A percentile compares a stretch with the other conserved stretches of the same genome.
phyloP scores from a whole-genome alignment of 305 asterid species.

The Fraxinus platypoda region DNA sequence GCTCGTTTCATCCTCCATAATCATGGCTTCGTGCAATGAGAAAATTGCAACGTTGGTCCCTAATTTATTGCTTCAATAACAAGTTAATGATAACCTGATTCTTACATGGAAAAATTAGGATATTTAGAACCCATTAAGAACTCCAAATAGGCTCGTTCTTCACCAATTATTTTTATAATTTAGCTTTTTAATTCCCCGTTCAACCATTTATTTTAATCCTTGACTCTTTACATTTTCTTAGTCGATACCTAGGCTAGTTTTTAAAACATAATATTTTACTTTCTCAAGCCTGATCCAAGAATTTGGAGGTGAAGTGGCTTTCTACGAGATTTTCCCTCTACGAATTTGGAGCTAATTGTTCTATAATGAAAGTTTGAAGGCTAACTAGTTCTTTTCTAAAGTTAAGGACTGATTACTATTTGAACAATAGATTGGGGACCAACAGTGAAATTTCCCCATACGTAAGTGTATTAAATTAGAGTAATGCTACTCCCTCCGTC shows the following conservation, averaged over 20 bases:
- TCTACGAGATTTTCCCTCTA: neutral
- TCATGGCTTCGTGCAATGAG: neutral
- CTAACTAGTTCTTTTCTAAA: neutral
- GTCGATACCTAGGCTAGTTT: neutral
- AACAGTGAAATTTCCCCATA: neutral
- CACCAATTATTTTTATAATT: neutral
- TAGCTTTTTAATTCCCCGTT: neutral
- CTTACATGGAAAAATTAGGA: neutral
- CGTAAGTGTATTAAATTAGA: neutral
- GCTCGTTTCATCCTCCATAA: conserved; percentile 8
- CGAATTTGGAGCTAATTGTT: neutral
- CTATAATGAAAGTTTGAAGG: neutral
- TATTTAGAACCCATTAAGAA: neutral
- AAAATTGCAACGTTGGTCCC: neutral
- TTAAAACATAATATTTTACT: neutral
- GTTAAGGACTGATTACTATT: neutral
- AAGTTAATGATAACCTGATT: neutral
- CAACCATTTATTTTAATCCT: neutral
- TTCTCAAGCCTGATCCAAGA: neutral
- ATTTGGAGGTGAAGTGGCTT: neutral
- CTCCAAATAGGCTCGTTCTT: neutral
- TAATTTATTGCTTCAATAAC: neutral
- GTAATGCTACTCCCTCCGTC: no score
- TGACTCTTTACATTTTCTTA: neutral
- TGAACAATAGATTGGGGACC: neutral